Base-by-base conservation (phyloP, 148 eudicot genomes). In the Fagopyrum esculentum region DNA sequence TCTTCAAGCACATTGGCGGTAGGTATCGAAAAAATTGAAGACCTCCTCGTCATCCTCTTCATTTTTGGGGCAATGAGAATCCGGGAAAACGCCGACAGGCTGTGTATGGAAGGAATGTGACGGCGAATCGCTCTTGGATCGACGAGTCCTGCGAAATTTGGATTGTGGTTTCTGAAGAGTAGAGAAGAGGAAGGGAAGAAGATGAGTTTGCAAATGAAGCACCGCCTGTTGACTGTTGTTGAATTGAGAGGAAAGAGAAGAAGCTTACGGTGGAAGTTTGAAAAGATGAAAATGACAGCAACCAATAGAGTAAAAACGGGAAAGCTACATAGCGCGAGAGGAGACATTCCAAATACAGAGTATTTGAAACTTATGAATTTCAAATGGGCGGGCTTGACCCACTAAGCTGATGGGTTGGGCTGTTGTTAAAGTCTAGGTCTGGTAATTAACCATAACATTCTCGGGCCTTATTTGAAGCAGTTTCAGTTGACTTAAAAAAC, bases 11-110 rank as follows among this genome's bases (percentile, higher is more conserved):
- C 19, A 17, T 3, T 43, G 43, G 47, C 71, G 17, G 71, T 1
- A 66, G 47, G 71, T 5, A 46, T 45, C 2, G 15, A 46, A 12
- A 63, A 63, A 66, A 43, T 15, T 6, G 71, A 66, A 40, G 71
- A 66, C 47, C 71, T 66, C 47, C 47, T 66, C 3, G 71, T 66
- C 6, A 15, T 2, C 35, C 69, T 63, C 71, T 66, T 66, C 71
- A 66, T 66, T 4, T 35, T 3, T 61, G 44, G 68, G 29, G 29
- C 60, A n/a, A 55, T n/a, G 17, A n/a, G 60, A 6, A 55, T 55
- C 60, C 60, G 9, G 60, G 6, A 6, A 57, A 17, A 6, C 26
- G 54, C 54, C 13, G 61, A 26, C 26, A 26, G 7, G 40, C 40
- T 35, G 40, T 35, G 40, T 35, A 35, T 35, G 40, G 40, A 35